Evolutionary conservation across 176 grass and related monocot species (phyloP).

Genomic region (Chloris gayana): DNA sequence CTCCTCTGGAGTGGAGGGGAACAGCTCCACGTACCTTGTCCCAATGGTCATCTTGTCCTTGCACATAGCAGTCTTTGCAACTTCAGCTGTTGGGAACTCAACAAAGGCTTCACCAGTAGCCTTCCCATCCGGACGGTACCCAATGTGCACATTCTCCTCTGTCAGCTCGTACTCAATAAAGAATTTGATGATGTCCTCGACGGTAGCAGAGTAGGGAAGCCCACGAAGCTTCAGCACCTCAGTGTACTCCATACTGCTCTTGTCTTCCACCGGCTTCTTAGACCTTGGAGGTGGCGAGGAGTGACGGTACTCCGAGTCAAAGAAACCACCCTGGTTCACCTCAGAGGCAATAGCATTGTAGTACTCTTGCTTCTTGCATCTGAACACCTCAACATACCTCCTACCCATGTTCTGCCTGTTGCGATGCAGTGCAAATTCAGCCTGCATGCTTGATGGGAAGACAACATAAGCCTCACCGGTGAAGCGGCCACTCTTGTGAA

Average conservation of each 20-base stretch:
- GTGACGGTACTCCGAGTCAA: conserved; percentile 46
- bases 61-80: conserved; percentile 83
- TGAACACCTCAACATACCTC: conserved; percentile 90
- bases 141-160: conserved; percentile 81
- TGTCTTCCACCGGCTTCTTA: conserved; percentile 61
- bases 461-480: conserved; percentile 85
- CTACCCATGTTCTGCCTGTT: conserved; percentile 91
- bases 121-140: conserved; percentile 60
- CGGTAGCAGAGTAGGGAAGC: conserved; percentile 75
- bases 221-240: conserved; percentile 90
- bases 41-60: conserved; percentile 98
- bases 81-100: conserved; percentile 75
- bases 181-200: conserved; percentile 78
- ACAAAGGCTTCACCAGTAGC: conserved; percentile 80
- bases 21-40: conserved; percentile 87
- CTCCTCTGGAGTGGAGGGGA: conserved; percentile 74
- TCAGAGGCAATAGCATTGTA: conserved; percentile 78
- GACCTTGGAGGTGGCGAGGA: conserved; percentile 52
- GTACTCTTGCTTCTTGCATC: conserved; percentile 94
- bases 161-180: conserved; percentile 74
- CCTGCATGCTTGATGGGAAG: conserved; percentile 64
- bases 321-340: conserved; percentile 69
- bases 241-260: conserved; percentile 87
- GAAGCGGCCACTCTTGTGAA: conserved; percentile 84
- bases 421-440: conserved; percentile 76